A percentile compares a stretch with the other conserved stretches of the same genome.
phyloP scores from a whole-genome alignment of 1,284 basidiomycete genomes.

The Cystobasidium pallidum region DNA sequence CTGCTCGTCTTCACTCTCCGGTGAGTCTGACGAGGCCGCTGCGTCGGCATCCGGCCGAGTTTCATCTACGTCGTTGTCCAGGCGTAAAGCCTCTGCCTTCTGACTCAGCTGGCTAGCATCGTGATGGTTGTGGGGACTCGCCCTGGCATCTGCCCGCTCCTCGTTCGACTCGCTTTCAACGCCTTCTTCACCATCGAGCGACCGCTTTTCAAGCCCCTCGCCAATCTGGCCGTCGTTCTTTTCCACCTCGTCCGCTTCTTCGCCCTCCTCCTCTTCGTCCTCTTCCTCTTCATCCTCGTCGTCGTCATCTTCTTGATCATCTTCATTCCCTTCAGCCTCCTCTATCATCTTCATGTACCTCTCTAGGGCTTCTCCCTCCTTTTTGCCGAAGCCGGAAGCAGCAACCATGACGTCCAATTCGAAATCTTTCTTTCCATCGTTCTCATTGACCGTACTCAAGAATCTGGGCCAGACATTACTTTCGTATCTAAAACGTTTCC shows the following conservation, averaged over 20 bases:
- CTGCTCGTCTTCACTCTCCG: conserved; percentile 24
- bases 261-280: conserved; percentile 57
- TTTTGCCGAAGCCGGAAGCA: conserved; percentile 85
- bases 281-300: conserved; percentile 58
- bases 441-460: conserved; percentile 60
- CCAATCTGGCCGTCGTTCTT: no score
- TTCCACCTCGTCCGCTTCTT: conserved; percentile 49
- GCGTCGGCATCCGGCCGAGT: not conserved
- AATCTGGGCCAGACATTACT: conserved; percentile 77
- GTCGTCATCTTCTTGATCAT: conserved; percentile 49
- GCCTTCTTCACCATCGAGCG: no score
- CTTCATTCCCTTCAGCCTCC: conserved; percentile 43
- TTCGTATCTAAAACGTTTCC: conserved; percentile 87
- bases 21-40: not conserved
- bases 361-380: conserved; percentile 78
- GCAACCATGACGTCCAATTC: conserved; percentile 84
- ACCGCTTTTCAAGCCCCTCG: no score
- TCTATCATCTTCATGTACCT: conserved; percentile 40
- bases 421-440: conserved; percentile 59
- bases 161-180: not conserved
- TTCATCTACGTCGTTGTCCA: not conserved
- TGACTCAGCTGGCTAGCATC: not conserved
- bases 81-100: not conserved
- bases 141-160: not conserved
- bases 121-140: not conserved